Conservation (phyloP, 768 basidiomycete genomes). For the Termitomyces sp. region DNA sequence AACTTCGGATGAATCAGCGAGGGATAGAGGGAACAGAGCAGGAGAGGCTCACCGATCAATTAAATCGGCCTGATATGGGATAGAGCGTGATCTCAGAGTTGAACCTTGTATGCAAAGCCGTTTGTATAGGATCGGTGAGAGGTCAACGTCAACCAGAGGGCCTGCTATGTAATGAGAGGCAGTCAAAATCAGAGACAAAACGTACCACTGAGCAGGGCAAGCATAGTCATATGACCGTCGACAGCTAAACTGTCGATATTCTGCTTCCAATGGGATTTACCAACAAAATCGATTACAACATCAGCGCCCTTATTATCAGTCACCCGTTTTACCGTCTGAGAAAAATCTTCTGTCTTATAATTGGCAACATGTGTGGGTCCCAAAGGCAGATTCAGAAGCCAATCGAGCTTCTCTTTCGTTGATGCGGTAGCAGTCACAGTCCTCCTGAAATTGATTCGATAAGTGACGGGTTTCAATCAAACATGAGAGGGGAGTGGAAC, state of each 20-base stretch:
- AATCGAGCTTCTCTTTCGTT: slow-evolving; percentile 75
- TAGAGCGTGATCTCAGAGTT: slow-evolving; percentile 70
- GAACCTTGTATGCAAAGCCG: slow-evolving; percentile 86
- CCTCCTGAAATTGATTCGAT: slow-evolving; percentile 30
- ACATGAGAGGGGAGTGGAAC: no score
- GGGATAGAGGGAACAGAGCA: not conserved
- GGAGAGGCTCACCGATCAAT: slow-evolving; percentile 42
- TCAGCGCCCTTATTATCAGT: slow-evolving; percentile 73
- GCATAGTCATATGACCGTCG: slow-evolving; percentile 72
- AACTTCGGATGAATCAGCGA: slow-evolving; percentile 27
- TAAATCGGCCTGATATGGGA: slow-evolving; percentile 74
- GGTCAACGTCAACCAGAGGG: slow-evolving; percentile 44
- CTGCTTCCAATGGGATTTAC: slow-evolving; percentile 65
- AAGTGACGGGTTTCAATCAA: not conserved
- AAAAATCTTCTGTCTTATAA: slow-evolving; percentile 83
- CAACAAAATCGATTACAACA: slow-evolving; percentile 83
- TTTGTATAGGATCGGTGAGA: slow-evolving; percentile 73
- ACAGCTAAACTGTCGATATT: slow-evolving; percentile 66
- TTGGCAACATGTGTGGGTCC: slow-evolving; percentile 76
- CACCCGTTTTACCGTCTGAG: slow-evolving; percentile 60
- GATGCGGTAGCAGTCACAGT: slow-evolving; percentile 86
- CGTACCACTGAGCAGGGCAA: slow-evolving; percentile 63
- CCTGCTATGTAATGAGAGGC: slow-evolving; percentile 32
- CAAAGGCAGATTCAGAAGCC: slow-evolving; percentile 59
- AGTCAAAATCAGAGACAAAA: not conserved